phyloP scores from a whole-genome alignment of 176 grass and related monocot species.

The Avena atlantica region DNA sequence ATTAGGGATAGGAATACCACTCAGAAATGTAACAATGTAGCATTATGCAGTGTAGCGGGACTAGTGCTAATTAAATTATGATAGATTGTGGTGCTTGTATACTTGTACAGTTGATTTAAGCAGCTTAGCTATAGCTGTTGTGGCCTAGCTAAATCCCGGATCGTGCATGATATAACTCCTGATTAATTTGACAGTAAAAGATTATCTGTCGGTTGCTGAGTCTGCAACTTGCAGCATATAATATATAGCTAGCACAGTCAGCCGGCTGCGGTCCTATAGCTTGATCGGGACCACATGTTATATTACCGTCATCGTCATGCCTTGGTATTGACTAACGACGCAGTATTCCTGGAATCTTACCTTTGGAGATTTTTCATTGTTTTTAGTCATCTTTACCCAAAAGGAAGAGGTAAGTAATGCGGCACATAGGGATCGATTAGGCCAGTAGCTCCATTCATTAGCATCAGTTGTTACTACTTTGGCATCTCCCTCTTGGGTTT shows the following conservation, averaged over 20 bases:
- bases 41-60: neutral
- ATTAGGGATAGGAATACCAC: neutral
- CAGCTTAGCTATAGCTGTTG: neutral
- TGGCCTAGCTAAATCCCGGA: slow-evolving; percentile 13
- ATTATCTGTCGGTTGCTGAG: neutral
- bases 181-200: neutral
- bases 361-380: neutral
- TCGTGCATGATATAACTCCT: neutral
- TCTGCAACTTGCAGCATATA: neutral
- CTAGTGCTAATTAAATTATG: neutral
- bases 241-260: neutral
- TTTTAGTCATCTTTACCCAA: slow-evolving; percentile 7
- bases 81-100: neutral
- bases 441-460: neutral
- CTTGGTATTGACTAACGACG: neutral
- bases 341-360: slow-evolving; percentile 29
- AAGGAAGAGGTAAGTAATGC: slow-evolving; percentile 1
- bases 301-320: neutral
- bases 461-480: neutral
- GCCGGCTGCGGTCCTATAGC: neutral
- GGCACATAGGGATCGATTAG: neutral
- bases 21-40: neutral
- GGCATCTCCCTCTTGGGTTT: neutral
- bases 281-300: neutral
- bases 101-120: neutral